Evolutionary conservation across 2,329 filamentous ascomycete species (phyloP).

Genomic region (Chrysoporthe austroafricana): DNA sequence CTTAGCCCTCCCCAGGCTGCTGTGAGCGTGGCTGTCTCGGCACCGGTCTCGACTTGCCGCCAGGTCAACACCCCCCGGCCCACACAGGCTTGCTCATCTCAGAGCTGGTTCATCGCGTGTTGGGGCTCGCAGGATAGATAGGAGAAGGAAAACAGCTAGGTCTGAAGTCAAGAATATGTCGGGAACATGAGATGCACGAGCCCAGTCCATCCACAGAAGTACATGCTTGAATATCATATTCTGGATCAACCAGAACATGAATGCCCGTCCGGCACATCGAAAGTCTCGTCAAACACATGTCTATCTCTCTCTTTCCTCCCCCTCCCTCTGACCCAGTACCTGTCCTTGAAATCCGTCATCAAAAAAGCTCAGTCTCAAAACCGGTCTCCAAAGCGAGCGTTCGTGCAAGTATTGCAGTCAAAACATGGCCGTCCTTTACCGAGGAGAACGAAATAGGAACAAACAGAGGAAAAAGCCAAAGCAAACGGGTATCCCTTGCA

Average conservation of each 20-base stretch:
- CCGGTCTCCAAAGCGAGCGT: constrained; percentile 23
- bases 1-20: background rate
- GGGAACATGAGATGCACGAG: constrained; percentile 3
- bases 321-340: background rate
- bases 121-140: background rate
- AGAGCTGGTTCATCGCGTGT: too few species aligned
- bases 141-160: background rate
- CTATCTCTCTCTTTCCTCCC: background rate
- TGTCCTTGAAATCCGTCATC: constrained; percentile 9
- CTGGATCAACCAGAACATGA: constrained; percentile 20
- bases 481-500: constrained; percentile 33
- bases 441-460: constrained; percentile 15
- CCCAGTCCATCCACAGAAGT: background rate
- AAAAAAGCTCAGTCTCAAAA: constrained; percentile 16
- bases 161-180: background rate
- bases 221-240: constrained; percentile 12
- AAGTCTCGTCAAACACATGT: constrained; percentile 9
- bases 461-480: constrained; percentile 18
- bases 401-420: background rate
- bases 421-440: background rate
- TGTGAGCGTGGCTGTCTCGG: too few species aligned
- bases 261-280: constrained; percentile 1
- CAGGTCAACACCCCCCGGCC: too few species aligned
- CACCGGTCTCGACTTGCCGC: too few species aligned
- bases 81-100: too few species aligned